These are phyloP conservation scores for Syncephalastrum sp. DNA, from an alignment of 371 early-diverging fungal species.

Conservation along the genomic window DNA sequence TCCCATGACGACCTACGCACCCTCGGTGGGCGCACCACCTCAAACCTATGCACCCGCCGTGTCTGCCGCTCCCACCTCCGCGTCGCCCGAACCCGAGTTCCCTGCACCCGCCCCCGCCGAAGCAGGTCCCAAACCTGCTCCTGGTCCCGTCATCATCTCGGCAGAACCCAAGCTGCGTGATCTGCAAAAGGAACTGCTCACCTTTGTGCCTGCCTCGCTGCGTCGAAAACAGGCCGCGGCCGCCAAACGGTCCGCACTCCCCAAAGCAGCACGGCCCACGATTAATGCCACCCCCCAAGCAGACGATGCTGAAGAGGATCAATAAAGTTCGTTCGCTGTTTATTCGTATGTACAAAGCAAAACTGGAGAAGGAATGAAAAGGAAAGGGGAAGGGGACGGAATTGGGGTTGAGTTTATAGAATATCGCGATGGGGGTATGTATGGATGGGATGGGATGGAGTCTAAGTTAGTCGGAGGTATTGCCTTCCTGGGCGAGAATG, in stretches of 20 bases:
- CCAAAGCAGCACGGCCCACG: conserved; percentile 42
- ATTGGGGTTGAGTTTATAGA: too few relatives aligned
- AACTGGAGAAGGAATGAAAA: too few relatives aligned
- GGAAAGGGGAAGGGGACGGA: too few relatives aligned
- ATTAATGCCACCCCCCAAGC: conserved; percentile 57
- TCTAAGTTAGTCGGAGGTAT: background rate
- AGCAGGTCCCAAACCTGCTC: conserved; percentile 18
- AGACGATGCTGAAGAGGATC: conserved; percentile 16
- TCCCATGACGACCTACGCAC: too few relatives aligned
- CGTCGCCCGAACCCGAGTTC: background rate
- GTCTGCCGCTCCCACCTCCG: conserved; percentile 7
- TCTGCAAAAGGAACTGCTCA: conserved; percentile 61
- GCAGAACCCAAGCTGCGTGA: conserved; percentile 66
- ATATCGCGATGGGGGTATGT: too few relatives aligned
- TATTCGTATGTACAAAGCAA: too few relatives aligned
- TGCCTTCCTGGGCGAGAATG: conserved; percentile 15
- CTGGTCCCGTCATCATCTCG: conserved; percentile 46
- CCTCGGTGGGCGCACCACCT: background rate
- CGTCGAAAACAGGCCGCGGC: conserved; percentile 52
- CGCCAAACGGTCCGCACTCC: conserved; percentile 38
- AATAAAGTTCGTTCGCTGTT: background rate
- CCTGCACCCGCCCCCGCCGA: conserved; percentile 8
- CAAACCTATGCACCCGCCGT: conserved; percentile 7
- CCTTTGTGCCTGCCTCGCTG: conserved; percentile 61
- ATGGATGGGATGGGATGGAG: too few relatives aligned